These are phyloP conservation scores for Hygrocybe coccinea DNA, from an alignment of 768 basidiomycete species.

Conservation along the genomic window DNA sequence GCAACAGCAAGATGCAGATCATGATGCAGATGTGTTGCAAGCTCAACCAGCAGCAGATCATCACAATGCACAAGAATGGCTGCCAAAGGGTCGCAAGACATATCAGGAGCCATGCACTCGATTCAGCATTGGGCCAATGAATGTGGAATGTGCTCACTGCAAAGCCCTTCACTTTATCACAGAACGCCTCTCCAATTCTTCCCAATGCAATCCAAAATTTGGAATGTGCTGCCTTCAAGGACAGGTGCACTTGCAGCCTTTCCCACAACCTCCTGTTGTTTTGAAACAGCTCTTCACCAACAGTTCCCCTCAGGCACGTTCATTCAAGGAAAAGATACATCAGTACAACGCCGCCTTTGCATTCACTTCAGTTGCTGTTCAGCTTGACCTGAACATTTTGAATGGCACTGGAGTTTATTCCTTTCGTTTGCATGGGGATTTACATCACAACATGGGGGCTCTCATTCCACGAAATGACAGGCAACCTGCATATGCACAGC, in stretches of 20 bases:
- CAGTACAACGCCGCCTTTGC: conserved; percentile 37
- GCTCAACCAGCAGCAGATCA: too few species aligned
- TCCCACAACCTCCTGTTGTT: neutral
- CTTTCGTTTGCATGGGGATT: conserved; percentile 27
- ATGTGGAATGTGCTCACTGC: neutral
- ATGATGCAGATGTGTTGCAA: too few species aligned
- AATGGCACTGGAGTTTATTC: neutral
- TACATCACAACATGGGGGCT: conserved; percentile 31
- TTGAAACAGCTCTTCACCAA: neutral
- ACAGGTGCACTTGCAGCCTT: neutral
- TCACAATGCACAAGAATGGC: too few species aligned
- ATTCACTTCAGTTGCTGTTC: conserved; percentile 26
- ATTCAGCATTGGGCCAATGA: neutral
- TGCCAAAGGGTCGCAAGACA: too few species aligned
- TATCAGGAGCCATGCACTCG: too few species aligned
- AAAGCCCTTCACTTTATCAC: neutral
- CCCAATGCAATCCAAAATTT: neutral
- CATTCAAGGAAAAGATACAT: conserved; percentile 28
- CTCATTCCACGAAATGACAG: conserved; percentile 21
- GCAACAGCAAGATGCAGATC: too few species aligned
- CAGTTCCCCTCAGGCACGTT: neutral
- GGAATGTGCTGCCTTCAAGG: neutral
- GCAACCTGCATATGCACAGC: conserved; percentile 30
- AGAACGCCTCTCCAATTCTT: neutral
- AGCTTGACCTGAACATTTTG: neutral